Base-by-base conservation (phyloP, 495 filamentous ascomycete species). In the Aspergillus funiculosus region DNA sequence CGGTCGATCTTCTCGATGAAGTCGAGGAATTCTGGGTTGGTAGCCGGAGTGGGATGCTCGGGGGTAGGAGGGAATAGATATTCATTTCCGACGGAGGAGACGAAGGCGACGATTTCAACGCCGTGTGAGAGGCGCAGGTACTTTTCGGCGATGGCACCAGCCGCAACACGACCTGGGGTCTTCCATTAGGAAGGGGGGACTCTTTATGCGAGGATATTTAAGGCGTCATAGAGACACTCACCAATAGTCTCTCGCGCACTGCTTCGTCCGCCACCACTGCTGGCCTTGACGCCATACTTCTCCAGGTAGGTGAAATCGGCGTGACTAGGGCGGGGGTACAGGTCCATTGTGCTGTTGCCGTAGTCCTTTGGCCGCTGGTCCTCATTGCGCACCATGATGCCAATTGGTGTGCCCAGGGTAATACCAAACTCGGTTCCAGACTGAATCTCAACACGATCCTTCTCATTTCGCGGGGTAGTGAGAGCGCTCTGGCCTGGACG, bases 251-350 rank as follows among this genome's bases (percentile, higher is more conserved):
- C 92, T 42, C 92, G 76, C 13, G 92, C 92, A 61, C 83, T 89
- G 64, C 86, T 92, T 50, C 94, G 79, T 19, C 92, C 94, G 51
- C 92, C 92, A 47, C 92, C 92, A 50, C 84, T 89, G 64, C 81
- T 87, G 5, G 94, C 89, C 73, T 94, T 92, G 43, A 97, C 84
- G 8, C 92, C 92, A 55, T 98, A 98, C 67, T 98, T 98, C 71
- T 91, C 84, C 35, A 95, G 77, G 65, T 97, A 97, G 51, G 92
- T 98, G 76, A 83, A 95, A 61, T 98, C 92, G 40, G 92, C 92
- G 66, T 98, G 92, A 62, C 82, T 88, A 7, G 92, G 92, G 25
- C 92, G 76, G 8, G 92, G 92, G 75, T 84, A 95, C 30, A 79
- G 63, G 63, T 96, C 88, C 82, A 96, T 98, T 30, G 90, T 96